Base-by-base conservation (phyloP, 257 asterid species). In the Perilla frutescens region DNA sequence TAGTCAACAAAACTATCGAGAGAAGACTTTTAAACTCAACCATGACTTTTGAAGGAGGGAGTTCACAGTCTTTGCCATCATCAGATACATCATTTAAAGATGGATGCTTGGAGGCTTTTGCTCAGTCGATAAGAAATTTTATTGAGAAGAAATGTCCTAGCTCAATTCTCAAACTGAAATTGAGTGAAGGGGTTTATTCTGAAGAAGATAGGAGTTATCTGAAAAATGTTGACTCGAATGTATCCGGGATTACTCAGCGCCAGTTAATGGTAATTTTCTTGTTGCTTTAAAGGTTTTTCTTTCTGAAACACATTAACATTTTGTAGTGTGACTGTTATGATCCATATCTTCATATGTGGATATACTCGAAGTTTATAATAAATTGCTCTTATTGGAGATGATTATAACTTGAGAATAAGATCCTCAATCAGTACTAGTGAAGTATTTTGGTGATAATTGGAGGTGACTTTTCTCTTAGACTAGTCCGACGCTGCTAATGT, bases 211-310 rank as follows among this genome's bases (percentile, higher is more conserved):
- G 12, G 48, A 63, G 26, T 75, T 66, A 55, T 80, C 80, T 88
- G 62, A 87, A 84, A 75, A 81, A 56, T 14, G 80, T 90, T 77
- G 86, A 83, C 53, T 83, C 84, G 44, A 87, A 85, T 79, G 77
- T 88, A 74, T 84, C 82, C 76, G 99, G 97, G 77, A 78, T 91
- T 66, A 88, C 99, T 66, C 73, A 81, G 79, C 79, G 80, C 73
- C 97, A 94, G 75, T 90, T 90, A 44, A 81, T 76, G 96, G 97
- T 93, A 82, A 64, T 73, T 81, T 43, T 55, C 48, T 73, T 29
- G 39, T 53, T 70, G 75, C 57, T 63, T 63, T 64, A 53, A 43
- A 29, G 55, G 34, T 58, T 56, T 5, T 41, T 34, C 37, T 41
- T 47, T 13, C 9, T 11, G 11, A 0, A 9, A 14, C 11, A 20